A percentile compares a stretch with the other conserved stretches of the same genome.
phyloP scores from a whole-genome alignment of 2,329 filamentous ascomycete genomes.

The Lecanoromycetidae sp. region DNA sequence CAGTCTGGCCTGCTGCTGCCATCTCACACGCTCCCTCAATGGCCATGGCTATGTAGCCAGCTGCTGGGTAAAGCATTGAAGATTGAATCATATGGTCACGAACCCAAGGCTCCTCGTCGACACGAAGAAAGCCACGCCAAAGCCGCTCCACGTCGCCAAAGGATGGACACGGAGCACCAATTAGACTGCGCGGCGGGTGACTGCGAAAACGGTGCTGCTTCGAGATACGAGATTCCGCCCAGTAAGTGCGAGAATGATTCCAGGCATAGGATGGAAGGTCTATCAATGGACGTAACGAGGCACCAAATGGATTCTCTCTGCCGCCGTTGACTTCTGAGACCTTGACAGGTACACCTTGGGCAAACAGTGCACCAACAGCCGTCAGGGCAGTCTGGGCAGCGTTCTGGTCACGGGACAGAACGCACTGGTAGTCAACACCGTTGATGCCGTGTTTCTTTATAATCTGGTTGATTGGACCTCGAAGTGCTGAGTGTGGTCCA shows the following conservation, averaged over 20 bases:
- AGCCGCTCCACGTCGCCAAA: slow-evolving; percentile 15
- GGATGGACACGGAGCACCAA: slow-evolving; percentile 15
- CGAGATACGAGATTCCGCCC: slow-evolving; percentile 17
- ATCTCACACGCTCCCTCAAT: slow-evolving; percentile 12
- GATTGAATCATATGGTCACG: slow-evolving; percentile 7
- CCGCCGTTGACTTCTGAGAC: slow-evolving; percentile 21
- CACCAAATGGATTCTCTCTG: slow-evolving; percentile 7
- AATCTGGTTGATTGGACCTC: slow-evolving; percentile 23
- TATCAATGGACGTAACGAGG: slow-evolving; percentile 16
- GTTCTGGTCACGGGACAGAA: slow-evolving; percentile 20
- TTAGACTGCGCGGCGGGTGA: slow-evolving; percentile 3
- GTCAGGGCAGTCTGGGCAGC: slow-evolving; percentile 10
- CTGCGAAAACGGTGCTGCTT: slow-evolving; percentile 3
- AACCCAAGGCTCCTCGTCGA: slow-evolving; percentile 12
- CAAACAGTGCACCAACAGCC: slow-evolving; percentile 5
- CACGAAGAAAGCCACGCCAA: slow-evolving; percentile 7
- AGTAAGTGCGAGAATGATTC: slow-evolving; percentile 21
- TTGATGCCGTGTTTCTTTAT: slow-evolving; percentile 18
- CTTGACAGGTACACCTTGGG: slow-evolving; percentile 21
- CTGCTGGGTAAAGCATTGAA: slow-evolving; percentile 18
- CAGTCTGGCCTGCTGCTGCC: neutral
- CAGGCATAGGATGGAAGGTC: slow-evolving; percentile 12
- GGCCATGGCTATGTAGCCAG: slow-evolving; percentile 11
- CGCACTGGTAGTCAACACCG: slow-evolving; percentile 17
- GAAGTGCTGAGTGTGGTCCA: slow-evolving; percentile 25